phyloP scores from a whole-genome alignment of 768 basidiomycete species.

The Lentinula edodes region DNA sequence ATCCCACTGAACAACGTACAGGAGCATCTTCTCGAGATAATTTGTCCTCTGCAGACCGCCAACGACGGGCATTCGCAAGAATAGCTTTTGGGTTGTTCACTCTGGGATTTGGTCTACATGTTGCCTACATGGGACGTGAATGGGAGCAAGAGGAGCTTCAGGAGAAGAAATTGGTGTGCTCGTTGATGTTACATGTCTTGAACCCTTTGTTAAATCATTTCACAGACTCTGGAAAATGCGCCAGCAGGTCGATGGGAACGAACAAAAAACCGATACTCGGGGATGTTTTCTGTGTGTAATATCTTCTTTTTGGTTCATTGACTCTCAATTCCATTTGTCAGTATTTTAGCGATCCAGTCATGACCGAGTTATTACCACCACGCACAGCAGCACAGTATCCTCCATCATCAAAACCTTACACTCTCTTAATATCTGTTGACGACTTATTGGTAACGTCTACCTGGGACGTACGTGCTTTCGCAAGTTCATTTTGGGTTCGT shows the following conservation, averaged over 20 bases:
- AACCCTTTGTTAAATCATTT: too few species aligned
- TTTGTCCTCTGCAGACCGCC: constrained; percentile 73
- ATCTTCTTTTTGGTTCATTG: neutral
- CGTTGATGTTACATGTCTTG: neutral
- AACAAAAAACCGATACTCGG: constrained; percentile 54
- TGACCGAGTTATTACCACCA: constrained; percentile 88
- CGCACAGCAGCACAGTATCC: constrained; percentile 51
- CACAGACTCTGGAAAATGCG: constrained; percentile 52
- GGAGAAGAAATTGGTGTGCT: constrained; percentile 54
- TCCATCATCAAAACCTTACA: constrained; percentile 86
- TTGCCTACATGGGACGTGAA: constrained; percentile 67
- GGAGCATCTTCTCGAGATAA: constrained; percentile 80
- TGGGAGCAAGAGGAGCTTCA: constrained; percentile 74
- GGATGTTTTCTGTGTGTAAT: constrained; percentile 62
- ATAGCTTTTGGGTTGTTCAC: constrained; percentile 48
- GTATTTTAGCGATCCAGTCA: constrained; percentile 92
- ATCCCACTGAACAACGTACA: constrained; percentile 43
- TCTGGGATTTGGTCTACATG: constrained; percentile 50
- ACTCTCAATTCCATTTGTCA: constrained; percentile 22
- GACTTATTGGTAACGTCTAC: constrained; percentile 87
- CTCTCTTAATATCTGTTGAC: constrained; percentile 85
- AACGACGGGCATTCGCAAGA: constrained; percentile 52
- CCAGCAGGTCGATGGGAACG: constrained; percentile 61
- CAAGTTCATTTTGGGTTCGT: neutral
- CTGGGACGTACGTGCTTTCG: constrained; percentile 79